Base-by-base conservation (phyloP, 441 rosid genomes). In the Omphalea diandra region DNA sequence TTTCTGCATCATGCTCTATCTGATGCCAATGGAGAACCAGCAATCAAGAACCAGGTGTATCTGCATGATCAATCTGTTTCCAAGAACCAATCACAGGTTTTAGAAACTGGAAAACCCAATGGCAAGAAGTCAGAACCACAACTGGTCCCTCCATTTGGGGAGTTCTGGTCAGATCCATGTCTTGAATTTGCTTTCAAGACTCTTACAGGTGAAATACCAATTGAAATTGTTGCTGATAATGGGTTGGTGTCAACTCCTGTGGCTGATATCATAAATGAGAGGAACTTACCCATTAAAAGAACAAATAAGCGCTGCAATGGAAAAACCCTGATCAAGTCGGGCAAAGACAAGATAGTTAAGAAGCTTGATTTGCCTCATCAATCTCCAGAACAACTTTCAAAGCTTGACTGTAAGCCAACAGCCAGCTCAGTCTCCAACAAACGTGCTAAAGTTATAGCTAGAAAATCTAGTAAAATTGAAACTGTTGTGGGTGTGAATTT, bases 141-240 rank as follows among this genome's bases (percentile, higher is more conserved):
- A 29, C 57, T 49, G 27, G 47, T 72, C 29, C 56, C 76, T 38
- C 77, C 60, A 73, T 52, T 40, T 73, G 72, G 63, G 75, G 73
- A 71, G 73, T 81, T 85, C 80, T 79, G 46, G 41, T 69, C 81
- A 22, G 82, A 79, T 46, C 84, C 84, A 5, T 75, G 85, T 70
- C 80, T 77, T 20, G 65, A 82, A 69, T 86, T 83, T 68, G 79
- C 93, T 59, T 84, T 79, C 73, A 87, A 83, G 81, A 87, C 87
- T 61, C 76, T 80, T 70, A 73, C 84, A 40, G 83, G 72, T 53
- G 64, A 82, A 52, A 59, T 65, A 27, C 78, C 79, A 3, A 49
- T 71, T 14, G 81, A 80, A 56, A 33, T 55, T 18, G 46, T 56
- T n/a, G 54, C 69, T 56, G 26, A 40, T 29, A 41, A 31, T 71